These are phyloP conservation scores for Dunaliella sp. DNA, from an alignment of 139 green algal species.

Conservation along the genomic window DNA sequence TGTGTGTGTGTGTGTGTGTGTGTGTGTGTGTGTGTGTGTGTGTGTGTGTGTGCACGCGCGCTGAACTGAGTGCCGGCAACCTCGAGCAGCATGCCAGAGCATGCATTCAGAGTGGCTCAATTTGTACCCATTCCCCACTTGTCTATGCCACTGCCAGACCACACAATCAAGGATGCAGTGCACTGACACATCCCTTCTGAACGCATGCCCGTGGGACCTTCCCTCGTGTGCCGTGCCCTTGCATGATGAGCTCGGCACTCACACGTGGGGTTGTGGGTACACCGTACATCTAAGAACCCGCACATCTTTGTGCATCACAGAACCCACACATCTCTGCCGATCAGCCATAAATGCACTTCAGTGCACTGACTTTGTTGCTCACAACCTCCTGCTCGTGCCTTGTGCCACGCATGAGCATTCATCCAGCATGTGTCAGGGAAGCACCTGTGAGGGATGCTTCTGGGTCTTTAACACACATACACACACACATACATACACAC, in stretches of 20 bases:
- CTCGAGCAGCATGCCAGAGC: too few species aligned
- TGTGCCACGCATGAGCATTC: constrained; percentile 88
- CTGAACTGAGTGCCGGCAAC: constrained; percentile 1
- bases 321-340: background rate
- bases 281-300: background rate
- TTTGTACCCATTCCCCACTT: too few species aligned
- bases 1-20: too few species aligned
- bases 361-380: background rate
- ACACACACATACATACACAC: background rate
- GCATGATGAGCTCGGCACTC: background rate
- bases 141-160: too few species aligned
- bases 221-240: too few species aligned
- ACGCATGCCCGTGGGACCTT: too few species aligned
- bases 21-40: background rate
- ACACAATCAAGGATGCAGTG: too few species aligned
- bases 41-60: background rate
- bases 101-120: too few species aligned
- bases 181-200: too few species aligned
- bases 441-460: constrained; percentile 49
- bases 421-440: constrained; percentile 83
- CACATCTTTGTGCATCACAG: background rate
- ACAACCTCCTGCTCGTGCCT: constrained; percentile 45
- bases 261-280: too few species aligned
- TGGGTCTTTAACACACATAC: background rate
- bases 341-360: background rate